These are phyloP conservation scores for Candida parachauliodes DNA, from an alignment of 805 yeast species.

Conservation along the genomic window DNA sequence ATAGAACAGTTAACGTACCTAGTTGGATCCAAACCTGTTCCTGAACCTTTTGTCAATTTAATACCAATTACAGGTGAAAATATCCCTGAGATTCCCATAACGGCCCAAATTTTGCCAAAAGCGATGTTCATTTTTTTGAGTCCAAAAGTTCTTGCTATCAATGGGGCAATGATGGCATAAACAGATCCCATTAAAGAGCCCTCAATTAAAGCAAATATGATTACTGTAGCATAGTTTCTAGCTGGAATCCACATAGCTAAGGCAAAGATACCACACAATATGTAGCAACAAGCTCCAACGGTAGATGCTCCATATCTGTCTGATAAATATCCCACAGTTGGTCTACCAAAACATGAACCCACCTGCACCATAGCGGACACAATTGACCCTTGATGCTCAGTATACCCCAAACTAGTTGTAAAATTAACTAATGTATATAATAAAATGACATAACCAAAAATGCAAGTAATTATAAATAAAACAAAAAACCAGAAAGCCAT, in stretches of 20 bases:
- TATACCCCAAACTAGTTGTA: conserved; percentile 57
- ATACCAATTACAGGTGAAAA: conserved; percentile 62
- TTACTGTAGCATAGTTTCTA: conserved; percentile 51
- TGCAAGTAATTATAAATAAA: conserved; percentile 43
- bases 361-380: conserved; percentile 59
- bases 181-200: conserved; percentile 62
- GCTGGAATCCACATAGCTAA: conserved; percentile 47
- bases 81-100: conserved; percentile 48
- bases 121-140: conserved; percentile 47
- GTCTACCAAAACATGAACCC: conserved; percentile 56
- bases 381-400: conserved; percentile 50
- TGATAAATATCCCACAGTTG: conserved; percentile 47
- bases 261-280: conserved; percentile 23
- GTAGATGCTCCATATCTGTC: conserved; percentile 54
- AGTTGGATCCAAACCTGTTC: conserved; percentile 29
- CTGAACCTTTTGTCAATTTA: conserved; percentile 35
- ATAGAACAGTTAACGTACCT: conserved; percentile 53
- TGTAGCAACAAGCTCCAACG: conserved; percentile 26
- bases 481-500: conserved; percentile 42
- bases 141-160: conserved; percentile 52
- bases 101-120: conserved; percentile 51
- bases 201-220: conserved; percentile 47
- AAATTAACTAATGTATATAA: conserved; percentile 59
- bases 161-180: conserved; percentile 53
- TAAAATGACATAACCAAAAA: conserved; percentile 59